A percentile compares a stretch with the other conserved stretches of the same genome.
These are phyloP conservation scores for Paratinospora sagittata DNA, from an alignment of 164 flowering plant species.

Conservation along the genomic window DNA sequence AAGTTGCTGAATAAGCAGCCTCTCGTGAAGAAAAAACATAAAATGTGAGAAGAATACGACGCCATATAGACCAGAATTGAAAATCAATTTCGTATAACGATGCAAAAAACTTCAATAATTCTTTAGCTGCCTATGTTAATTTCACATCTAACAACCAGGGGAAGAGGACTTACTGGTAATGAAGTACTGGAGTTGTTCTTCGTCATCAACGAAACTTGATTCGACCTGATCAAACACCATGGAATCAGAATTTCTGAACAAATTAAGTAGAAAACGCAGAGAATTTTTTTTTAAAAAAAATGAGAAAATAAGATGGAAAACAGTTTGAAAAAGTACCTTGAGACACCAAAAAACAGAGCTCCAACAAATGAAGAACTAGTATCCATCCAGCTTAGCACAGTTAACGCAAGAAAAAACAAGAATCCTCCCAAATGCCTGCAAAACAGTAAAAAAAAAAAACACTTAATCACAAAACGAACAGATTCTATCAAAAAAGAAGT, in stretches of 20 bases:
- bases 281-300: not conserved
- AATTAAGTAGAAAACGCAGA: not conserved
- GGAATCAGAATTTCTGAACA: not conserved
- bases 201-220: conserved; percentile 12
- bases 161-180: conserved; percentile 16
- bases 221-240: conserved; percentile 11
- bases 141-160: not conserved
- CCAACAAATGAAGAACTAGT: conserved; percentile 22
- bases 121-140: not conserved
- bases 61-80: too few relatives aligned
- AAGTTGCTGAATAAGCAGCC: not conserved
- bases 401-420: conserved; percentile 48
- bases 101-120: not conserved
- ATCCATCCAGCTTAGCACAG: conserved; percentile 50
- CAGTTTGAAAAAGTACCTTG: conserved; percentile 12
- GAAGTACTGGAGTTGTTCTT: conserved; percentile 20
- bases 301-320: not conserved
- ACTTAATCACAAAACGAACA: not conserved
- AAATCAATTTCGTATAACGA: not conserved
- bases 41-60: too few relatives aligned
- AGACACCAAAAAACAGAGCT: conserved; percentile 16
- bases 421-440: conserved; percentile 87
- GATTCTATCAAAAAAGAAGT: not conserved
- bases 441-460: not conserved
- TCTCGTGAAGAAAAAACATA: not conserved